Conservation (phyloP, 352 stramenopile genomes). For the Phytopythium mirpurense region DNA sequence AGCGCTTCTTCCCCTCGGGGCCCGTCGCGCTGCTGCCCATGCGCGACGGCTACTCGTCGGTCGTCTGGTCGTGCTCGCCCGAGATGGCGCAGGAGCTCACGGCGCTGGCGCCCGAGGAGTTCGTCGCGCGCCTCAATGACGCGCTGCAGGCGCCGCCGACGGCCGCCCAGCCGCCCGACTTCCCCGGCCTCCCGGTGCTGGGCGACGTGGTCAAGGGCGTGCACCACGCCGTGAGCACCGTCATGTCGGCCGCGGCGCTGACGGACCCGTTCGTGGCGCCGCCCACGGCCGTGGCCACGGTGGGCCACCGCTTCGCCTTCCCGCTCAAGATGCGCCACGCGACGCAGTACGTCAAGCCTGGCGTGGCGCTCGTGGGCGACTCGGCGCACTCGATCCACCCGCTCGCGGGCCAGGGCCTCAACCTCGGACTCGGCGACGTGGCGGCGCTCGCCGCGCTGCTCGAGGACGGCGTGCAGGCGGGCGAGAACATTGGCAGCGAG, state of each 20-base stretch:
- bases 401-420: slow-evolving; percentile 94
- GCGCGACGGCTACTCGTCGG: slow-evolving; percentile 85
- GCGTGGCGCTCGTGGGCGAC: slow-evolving; percentile 92
- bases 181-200: slow-evolving; percentile 75
- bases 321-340: slow-evolving; percentile 89
- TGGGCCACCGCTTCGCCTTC: slow-evolving; percentile 81
- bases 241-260: slow-evolving; percentile 68
- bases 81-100: slow-evolving; percentile 84
- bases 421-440: slow-evolving; percentile 93
- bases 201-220: slow-evolving; percentile 74
- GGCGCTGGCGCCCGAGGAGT: slow-evolving; percentile 59
- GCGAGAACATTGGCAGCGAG: slow-evolving; percentile 70
- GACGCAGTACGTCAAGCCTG: slow-evolving; percentile 77
- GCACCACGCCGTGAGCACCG: slow-evolving; percentile 62
- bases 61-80: slow-evolving; percentile 88
- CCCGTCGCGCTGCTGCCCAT: slow-evolving; percentile 88
- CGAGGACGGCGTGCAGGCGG: slow-evolving; percentile 67
- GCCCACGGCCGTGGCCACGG: slow-evolving; percentile 54
- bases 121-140: slow-evolving; percentile 77
- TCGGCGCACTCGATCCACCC: slow-evolving; percentile 96
- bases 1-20: slow-evolving; percentile 88
- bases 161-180: slow-evolving; percentile 46
- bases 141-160: slow-evolving; percentile 52
- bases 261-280: slow-evolving; percentile 75
- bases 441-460: slow-evolving; percentile 69